Percentiles rank a stretch among this genome's conserved stretches.
Conservation (phyloP, 176 grass and related monocot genomes). For the maize (Zea mays) region Zm-B73-REFERENCE-NAM-5.0 NC_050096.1:257795001-257795500, state of each 20-base stretch:
- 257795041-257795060: not conserved
- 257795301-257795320: not conserved
- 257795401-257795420: constrained; percentile 93
- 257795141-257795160: too few species aligned
- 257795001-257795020: not conserved
- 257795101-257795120: too few species aligned
- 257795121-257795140: too few species aligned
- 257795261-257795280: not conserved
- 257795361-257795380: constrained; percentile 78
- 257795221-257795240: not conserved
- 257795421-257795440: constrained; percentile 92
- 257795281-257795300: not conserved
- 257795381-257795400: constrained; percentile 64
- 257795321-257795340: constrained; percentile 54
- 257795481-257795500: constrained; percentile 77
- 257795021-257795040: not conserved
- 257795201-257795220: not conserved
- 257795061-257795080: too few species aligned
- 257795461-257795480: constrained; percentile 85
- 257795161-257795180: too few species aligned
- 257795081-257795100: too few species aligned
- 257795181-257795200: not conserved
- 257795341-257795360: constrained; percentile 81
- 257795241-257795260: not conserved
- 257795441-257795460: constrained; percentile 83